Conservation (phyloP, 1,284 basidiomycete genomes). For the Cystobasidium sp. region DNA sequence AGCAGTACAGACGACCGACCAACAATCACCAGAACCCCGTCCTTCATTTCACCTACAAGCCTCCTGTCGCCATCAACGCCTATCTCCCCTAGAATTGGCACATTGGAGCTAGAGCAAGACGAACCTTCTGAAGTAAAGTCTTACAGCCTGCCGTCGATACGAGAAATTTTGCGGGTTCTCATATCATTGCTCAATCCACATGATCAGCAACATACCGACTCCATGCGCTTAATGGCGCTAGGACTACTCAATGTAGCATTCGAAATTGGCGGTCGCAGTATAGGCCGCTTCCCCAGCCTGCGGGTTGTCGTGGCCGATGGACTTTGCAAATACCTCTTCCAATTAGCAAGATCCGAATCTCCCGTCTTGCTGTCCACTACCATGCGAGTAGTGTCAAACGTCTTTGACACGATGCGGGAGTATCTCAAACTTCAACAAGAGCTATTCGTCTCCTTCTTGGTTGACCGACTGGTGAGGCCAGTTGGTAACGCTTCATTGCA, state of each 20-base stretch:
- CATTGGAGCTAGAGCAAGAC: constrained; percentile 48
- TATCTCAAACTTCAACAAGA: constrained; percentile 96
- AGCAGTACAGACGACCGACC: constrained; percentile 8
- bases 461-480: constrained; percentile 74
- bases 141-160: constrained; percentile 89
- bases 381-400: constrained; percentile 81
- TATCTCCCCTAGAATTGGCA: constrained; percentile 52
- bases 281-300: constrained; percentile 70
- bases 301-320: constrained; percentile 76
- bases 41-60: constrained; percentile 1
- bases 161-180: constrained; percentile 91
- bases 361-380: constrained; percentile 75
- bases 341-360: constrained; percentile 85
- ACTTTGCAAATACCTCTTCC: constrained; percentile 93
- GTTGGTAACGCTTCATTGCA: constrained; percentile 47
- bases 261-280: constrained; percentile 76
- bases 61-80: not conserved
- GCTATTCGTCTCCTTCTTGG: constrained; percentile 88
- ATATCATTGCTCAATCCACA: constrained; percentile 93
- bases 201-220: constrained; percentile 93
- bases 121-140: constrained; percentile 39
- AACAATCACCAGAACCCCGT: constrained; percentile 3
- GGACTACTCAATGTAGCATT: constrained; percentile 87
- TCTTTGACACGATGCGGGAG: constrained; percentile 84
- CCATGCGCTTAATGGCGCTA: constrained; percentile 87